Conservation (phyloP, 2,329 filamentous ascomycete species). For the Diplodia sapinea region DNA sequence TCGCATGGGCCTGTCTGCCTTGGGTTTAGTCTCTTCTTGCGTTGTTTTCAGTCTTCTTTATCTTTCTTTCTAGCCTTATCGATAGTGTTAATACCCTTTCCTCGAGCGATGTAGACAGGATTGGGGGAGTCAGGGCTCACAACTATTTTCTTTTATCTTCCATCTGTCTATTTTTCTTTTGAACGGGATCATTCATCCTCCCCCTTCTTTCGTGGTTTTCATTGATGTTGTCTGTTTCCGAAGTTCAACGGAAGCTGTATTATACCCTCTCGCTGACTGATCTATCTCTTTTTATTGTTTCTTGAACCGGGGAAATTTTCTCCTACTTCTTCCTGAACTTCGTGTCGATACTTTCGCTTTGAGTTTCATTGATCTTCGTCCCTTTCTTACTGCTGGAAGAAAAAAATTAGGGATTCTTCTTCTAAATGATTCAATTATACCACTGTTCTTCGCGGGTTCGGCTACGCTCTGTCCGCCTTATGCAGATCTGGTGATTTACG, state of each 20-base stretch:
- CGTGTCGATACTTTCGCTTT: not conserved
- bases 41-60: not conserved
- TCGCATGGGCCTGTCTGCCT: conserved; percentile 6
- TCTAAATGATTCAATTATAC: not conserved
- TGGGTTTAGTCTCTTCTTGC: conserved; percentile 3
- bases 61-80: not conserved
- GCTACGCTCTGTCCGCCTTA: not conserved
- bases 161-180: not conserved
- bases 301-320: not conserved
- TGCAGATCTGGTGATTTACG: not conserved
- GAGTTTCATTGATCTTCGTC: not conserved
- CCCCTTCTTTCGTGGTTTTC: not conserved
- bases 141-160: not conserved
- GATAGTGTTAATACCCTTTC: conserved; percentile 1
- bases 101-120: not conserved
- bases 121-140: not conserved
- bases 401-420: no score
- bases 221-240: not conserved
- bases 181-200: not conserved
- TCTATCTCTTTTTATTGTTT: not conserved
- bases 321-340: not conserved
- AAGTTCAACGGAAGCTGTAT: not conserved
- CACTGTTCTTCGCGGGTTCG: not conserved
- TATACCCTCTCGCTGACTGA: not conserved
- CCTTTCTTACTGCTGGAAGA: not conserved